Conservation (phyloP, 1,284 basidiomycete genomes). For the Pisolithus thermaeus region DNA sequence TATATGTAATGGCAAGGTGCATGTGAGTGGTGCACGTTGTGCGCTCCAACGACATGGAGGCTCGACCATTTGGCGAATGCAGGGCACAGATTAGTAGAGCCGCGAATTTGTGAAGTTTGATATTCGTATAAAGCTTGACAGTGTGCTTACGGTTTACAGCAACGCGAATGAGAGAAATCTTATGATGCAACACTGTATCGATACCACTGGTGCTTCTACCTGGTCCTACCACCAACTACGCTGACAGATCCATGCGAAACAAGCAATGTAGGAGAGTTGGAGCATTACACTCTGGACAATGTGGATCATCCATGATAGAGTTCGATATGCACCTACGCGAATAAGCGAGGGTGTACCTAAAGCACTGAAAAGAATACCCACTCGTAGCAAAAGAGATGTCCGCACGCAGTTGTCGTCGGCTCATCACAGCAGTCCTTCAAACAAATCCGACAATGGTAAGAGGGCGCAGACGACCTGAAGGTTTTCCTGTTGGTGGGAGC, state of each 20-base stretch:
- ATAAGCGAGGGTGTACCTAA: constrained; percentile 13
- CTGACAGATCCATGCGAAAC: constrained; percentile 28
- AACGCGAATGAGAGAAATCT: neutral
- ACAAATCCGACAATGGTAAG: constrained; percentile 30
- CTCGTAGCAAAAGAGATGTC: too few relatives aligned
- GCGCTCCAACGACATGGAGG: too few relatives aligned
- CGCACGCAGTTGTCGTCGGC: too few relatives aligned
- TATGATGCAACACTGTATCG: neutral
- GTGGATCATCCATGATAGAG: constrained; percentile 24
- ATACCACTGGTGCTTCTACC: neutral
- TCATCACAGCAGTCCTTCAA: constrained; percentile 27
- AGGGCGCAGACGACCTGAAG: too few relatives aligned
- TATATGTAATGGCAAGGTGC: too few relatives aligned
- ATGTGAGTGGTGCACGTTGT: too few relatives aligned
- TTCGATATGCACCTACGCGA: constrained; percentile 24
- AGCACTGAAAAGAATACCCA: too few relatives aligned
- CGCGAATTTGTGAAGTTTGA: too few relatives aligned
- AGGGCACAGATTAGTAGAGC: too few relatives aligned
- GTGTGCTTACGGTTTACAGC: too few relatives aligned
- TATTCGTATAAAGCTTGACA: too few relatives aligned
- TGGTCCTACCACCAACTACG: constrained; percentile 6
- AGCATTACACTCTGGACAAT: constrained; percentile 26
- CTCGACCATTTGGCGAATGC: too few relatives aligned
- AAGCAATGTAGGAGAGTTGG: constrained; percentile 29
- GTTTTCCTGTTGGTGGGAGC: neutral